Base-by-base conservation (phyloP, 2,329 filamentous ascomycete species). In the Ophiostoma fasciatum region DNA sequence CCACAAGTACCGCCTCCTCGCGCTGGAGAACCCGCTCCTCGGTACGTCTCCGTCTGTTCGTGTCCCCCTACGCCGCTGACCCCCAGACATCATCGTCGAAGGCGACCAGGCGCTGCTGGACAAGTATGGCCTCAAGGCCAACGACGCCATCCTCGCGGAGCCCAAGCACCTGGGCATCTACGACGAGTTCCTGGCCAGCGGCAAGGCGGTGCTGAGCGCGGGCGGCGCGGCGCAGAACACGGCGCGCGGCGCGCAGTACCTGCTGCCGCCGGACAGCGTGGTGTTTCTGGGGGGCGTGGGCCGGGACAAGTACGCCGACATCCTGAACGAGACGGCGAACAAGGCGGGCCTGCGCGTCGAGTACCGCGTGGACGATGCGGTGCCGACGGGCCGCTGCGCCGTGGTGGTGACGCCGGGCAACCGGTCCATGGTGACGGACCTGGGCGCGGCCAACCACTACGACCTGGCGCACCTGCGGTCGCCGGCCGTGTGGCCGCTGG, bases 211-310 rank as follows among this genome's bases (percentile, higher is more conserved):
- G 64, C 70, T 96, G 57, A 90, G 96, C 55, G 85, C 90, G 37
- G 90, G 90, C 47, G 90, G 90, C 53, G 90, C 90, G 38, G 90
- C 90, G 21, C 90, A 98, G 66, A 98, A 98, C 73, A 92, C 85
- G 36, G 88, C 90, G 49, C 79, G 90, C 54, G 90, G 90, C 49
- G 90, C 88, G 45, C 83, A 90, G 75, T 98, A 98, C 70, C 77
- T 96, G 46, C 83, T 98, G 39, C 77, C 83, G 22, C 66, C 80
- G 42, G 80, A 94, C 66, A 88, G 82, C 45, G 84, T 92, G 53
- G 75, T 93, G 57, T 98, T 84, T 71, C 73, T 96, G 47, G 90
- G 90, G 49, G 87, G 87, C 53, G 84, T 93, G 39, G 90, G 90
- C 48, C 78, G 88, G 53, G 90, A 98, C 71, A 90, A 94, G 66